Evolutionary conservation across 192 early-diverging fungal species (phyloP).

Genomic region (Coemansia furcata): DNA sequence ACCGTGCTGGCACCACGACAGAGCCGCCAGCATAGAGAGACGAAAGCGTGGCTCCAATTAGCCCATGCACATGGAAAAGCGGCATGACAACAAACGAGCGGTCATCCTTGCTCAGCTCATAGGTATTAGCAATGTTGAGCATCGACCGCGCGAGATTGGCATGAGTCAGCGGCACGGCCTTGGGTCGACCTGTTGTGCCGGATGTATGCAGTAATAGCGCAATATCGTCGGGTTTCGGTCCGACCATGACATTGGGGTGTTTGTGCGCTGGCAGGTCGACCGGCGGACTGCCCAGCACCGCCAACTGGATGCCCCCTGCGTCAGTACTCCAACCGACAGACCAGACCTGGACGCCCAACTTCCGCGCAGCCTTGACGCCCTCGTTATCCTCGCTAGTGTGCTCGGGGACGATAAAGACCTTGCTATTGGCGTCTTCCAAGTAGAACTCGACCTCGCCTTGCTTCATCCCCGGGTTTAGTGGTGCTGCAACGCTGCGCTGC

Average conservation of each 20-base stretch:
- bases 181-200: constrained; percentile 76
- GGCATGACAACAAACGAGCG: constrained; percentile 79
- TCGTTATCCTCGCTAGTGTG: constrained; percentile 52
- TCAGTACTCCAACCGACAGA: constrained; percentile 54
- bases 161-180: constrained; percentile 82
- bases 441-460: constrained; percentile 74
- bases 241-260: background rate
- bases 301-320: constrained; percentile 24
- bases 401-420: constrained; percentile 62
- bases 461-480: constrained; percentile 68
- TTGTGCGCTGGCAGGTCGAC: constrained; percentile 16
- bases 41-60: constrained; percentile 71
- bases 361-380: constrained; percentile 58
- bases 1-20: constrained; percentile 66
- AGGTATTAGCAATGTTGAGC: constrained; percentile 72
- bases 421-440: constrained; percentile 64
- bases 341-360: constrained; percentile 56
- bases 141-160: constrained; percentile 69
- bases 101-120: constrained; percentile 59
- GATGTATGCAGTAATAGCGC: constrained; percentile 79
- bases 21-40: constrained; percentile 69
- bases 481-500: constrained; percentile 64
- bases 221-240: constrained; percentile 55
- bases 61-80: constrained; percentile 83
- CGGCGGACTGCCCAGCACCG: constrained; percentile 21